A percentile compares a stretch with the other conserved stretches of the same genome.
These are phyloP conservation scores for Meripilus lineatus DNA, from an alignment of 1,284 basidiomycete species.

Conservation along the genomic window DNA sequence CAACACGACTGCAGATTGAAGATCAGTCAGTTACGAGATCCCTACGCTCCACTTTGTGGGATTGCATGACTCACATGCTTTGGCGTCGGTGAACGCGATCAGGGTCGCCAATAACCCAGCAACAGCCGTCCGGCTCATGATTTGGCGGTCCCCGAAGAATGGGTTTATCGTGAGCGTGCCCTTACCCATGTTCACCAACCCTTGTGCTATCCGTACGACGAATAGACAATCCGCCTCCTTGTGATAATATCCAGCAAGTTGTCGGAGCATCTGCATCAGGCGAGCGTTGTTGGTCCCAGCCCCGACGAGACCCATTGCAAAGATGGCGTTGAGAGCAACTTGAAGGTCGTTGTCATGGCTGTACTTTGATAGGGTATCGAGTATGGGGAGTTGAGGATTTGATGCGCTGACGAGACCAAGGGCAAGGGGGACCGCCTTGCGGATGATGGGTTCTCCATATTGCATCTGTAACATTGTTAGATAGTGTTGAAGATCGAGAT, in stretches of 20 bases:
- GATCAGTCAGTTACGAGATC: background rate
- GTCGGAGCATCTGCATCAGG: conserved; percentile 95
- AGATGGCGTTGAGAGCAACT: conserved; percentile 95
- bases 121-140: conserved; percentile 87
- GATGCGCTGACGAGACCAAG: conserved; percentile 93
- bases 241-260: conserved; percentile 94
- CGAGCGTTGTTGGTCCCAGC: conserved; percentile 98
- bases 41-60: background rate
- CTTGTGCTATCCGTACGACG: conserved; percentile 95
- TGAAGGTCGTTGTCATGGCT: conserved; percentile 97
- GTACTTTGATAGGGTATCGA: conserved; percentile 99
- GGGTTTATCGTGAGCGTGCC: conserved; percentile 98
- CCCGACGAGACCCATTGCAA: conserved; percentile 98
- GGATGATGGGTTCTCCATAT: conserved; percentile 93
- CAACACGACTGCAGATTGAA: conserved; percentile 63
- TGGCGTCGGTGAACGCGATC: conserved; percentile 91
- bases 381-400: conserved; percentile 92
- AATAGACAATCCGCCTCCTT: conserved; percentile 98
- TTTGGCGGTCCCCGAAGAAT: conserved; percentile 90
- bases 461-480: conserved; percentile 70
- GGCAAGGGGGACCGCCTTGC: conserved; percentile 93
- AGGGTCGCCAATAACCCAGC: conserved; percentile 90
- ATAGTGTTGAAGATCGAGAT: background rate
- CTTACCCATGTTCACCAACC: conserved; percentile 98
- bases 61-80: conserved; percentile 67